These are phyloP conservation scores for Paramecium octaurelia DNA, from an alignment of 73 alveolate genomes.

Conservation along the genomic window DNA sequence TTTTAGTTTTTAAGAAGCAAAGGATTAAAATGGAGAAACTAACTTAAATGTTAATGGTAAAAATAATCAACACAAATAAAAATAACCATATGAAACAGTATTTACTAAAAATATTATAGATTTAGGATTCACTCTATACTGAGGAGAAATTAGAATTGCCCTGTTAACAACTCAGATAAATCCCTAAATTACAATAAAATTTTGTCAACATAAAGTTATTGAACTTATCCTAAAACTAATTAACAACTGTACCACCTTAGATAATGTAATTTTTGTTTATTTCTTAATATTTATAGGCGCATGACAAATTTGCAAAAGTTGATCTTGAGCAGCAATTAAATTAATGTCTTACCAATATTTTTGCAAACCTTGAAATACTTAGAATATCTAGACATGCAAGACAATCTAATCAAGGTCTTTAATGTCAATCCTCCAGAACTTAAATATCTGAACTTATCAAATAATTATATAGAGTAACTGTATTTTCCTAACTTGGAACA, in stretches of 20 bases:
- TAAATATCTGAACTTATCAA: conserved; percentile 34
- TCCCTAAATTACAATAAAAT: background rate
- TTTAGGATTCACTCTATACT: background rate
- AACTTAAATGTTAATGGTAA: background rate
- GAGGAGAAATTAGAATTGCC: conserved; percentile 31
- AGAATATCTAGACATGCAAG: conserved; percentile 21
- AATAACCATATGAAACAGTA: conserved; percentile 36
- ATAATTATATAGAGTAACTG: conserved; percentile 22
- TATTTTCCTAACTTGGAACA: conserved; percentile 62
- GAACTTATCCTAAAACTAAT: background rate
- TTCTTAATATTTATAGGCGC: background rate
- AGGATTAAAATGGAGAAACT: background rate
- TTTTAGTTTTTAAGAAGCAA: conserved; percentile 25
- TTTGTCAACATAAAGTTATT: background rate
- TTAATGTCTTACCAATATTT: conserved; percentile 34
- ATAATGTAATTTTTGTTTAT: background rate
- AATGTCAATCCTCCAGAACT: background rate
- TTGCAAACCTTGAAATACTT: background rate
- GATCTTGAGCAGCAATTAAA: conserved; percentile 46
- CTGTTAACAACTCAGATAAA: background rate
- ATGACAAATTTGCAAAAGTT: conserved; percentile 38
- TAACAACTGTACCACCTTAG: background rate
- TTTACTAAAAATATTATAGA: background rate
- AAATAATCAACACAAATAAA: background rate
- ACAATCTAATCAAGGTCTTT: background rate